phyloP scores from a whole-genome alignment of 1,284 basidiomycete species.

The Erythrobasidium hasegawianum region DNA sequence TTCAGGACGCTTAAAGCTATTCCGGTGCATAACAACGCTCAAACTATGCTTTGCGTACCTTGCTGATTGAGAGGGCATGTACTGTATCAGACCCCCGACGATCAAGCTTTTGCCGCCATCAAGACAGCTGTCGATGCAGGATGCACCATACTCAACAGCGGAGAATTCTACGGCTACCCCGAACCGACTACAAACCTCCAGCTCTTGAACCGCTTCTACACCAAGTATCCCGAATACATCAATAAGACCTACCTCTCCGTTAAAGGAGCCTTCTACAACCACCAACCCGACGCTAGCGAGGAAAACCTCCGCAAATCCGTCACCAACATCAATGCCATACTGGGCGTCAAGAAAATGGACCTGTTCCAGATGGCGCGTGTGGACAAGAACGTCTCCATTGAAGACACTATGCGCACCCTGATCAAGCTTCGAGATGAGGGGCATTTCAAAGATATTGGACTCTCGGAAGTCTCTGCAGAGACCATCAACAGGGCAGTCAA shows the following conservation, averaged over 20 bases:
- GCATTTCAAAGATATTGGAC: slow-evolving; percentile 46
- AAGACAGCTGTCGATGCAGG: slow-evolving; percentile 35
- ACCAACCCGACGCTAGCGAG: slow-evolving; percentile 36
- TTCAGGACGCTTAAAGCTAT: too few species aligned
- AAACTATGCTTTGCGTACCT: too few species aligned
- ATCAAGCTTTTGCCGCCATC: slow-evolving; percentile 42
- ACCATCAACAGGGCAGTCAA: slow-evolving; percentile 42
- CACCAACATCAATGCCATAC: slow-evolving; percentile 40
- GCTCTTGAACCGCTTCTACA: slow-evolving; percentile 43
- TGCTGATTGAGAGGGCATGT: too few species aligned
- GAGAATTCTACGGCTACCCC: slow-evolving; percentile 41
- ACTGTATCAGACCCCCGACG: slow-evolving; percentile 39
- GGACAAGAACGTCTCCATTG: slow-evolving; percentile 16
- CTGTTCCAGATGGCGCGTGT: slow-evolving; percentile 43
- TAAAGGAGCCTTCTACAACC: slow-evolving; percentile 42
- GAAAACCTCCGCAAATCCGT: slow-evolving; percentile 40
- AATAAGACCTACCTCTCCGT: slow-evolving; percentile 44
- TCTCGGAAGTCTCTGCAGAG: slow-evolving; percentile 43
- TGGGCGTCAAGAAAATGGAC: slow-evolving; percentile 45
- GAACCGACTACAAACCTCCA: slow-evolving; percentile 36
- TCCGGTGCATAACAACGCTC: too few species aligned
- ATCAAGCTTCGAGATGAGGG: slow-evolving; percentile 43
- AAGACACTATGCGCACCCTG: slow-evolving; percentile 42
- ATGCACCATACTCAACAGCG: slow-evolving; percentile 22
- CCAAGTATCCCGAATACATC: slow-evolving; percentile 41